These are phyloP conservation scores for Kodamaea hsintzibuensis DNA, from an alignment of 805 yeast genomes.

Conservation along the genomic window DNA sequence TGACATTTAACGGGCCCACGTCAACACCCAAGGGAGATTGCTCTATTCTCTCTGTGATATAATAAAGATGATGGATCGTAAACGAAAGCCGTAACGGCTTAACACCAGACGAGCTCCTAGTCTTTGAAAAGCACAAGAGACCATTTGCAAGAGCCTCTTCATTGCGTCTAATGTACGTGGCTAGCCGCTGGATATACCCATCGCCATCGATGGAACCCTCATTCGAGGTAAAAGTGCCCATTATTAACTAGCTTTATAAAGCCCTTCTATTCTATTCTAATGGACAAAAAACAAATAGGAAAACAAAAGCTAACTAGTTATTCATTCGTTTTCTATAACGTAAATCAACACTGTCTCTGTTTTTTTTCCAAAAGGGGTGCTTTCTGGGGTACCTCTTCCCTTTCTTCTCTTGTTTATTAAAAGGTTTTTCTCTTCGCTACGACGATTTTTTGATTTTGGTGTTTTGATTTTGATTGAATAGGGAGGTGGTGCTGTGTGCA, in stretches of 20 bases:
- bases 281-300: neutral
- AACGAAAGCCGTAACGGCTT: slow-evolving; percentile 59
- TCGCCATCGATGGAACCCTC: slow-evolving; percentile 54
- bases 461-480: slow-evolving; percentile 2
- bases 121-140: slow-evolving; percentile 52
- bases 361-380: neutral
- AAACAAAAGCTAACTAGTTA: neutral
- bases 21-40: slow-evolving; percentile 45
- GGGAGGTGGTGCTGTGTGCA: slow-evolving; percentile 3
- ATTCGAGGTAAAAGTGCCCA: slow-evolving; percentile 27
- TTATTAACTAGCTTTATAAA: neutral
- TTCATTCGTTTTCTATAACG: neutral
- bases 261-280: neutral
- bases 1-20: slow-evolving; percentile 63
- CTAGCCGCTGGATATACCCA: slow-evolving; percentile 53
- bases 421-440: slow-evolving; percentile 5
- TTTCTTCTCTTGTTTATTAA: slow-evolving; percentile 1
- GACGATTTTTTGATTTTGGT: slow-evolving; percentile 7
- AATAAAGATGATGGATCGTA: slow-evolving; percentile 65
- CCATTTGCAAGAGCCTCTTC: slow-evolving; percentile 63
- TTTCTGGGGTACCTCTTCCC: slow-evolving; percentile 1
- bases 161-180: slow-evolving; percentile 54
- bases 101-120: slow-evolving; percentile 21
- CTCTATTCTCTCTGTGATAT: slow-evolving; percentile 58
- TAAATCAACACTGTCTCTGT: neutral